These are phyloP conservation scores for Lumnitzera littorea DNA, from an alignment of 345 rosid genomes.

Conservation along the genomic window DNA sequence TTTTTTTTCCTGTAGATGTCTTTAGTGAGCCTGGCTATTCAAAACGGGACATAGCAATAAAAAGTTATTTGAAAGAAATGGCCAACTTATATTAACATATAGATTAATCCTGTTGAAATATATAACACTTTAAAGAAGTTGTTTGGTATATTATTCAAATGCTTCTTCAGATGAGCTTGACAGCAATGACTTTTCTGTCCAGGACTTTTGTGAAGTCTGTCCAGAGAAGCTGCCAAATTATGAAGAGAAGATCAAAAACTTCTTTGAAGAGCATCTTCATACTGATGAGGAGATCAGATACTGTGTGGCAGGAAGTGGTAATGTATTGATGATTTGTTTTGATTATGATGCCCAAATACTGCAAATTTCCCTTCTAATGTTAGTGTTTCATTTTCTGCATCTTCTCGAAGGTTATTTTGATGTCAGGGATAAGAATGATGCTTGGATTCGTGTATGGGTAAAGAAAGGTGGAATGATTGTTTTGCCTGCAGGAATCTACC, in stretches of 20 bases:
- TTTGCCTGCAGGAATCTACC: constrained; percentile 83
- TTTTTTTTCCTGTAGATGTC: no score
- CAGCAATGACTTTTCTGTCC: neutral
- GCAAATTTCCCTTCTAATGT: neutral
- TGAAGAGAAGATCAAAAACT: constrained; percentile 75
- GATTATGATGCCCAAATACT: neutral
- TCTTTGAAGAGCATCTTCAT: constrained; percentile 92
- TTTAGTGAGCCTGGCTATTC: no score
- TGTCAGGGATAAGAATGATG: constrained; percentile 62
- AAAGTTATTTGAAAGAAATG: no score
- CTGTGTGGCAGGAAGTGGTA: constrained; percentile 91
- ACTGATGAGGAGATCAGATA: constrained; percentile 98
- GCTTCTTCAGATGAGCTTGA: neutral
- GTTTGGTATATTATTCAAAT: neutral
- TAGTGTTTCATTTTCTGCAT: neutral
- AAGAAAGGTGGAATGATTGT: constrained; percentile 89
- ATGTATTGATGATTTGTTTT: neutral
- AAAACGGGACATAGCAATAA: no score
- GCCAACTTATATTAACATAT: no score
- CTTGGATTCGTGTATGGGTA: constrained; percentile 80
- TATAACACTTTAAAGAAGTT: no score
- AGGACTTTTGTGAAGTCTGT: constrained; percentile 77
- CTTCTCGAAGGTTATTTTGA: constrained; percentile 67
- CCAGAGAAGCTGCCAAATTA: constrained; percentile 85
- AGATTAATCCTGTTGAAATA: no score